Base-by-base conservation (phyloP, 2,329 filamentous ascomycete genomes). In the Fusarium verrucosum region DNA sequence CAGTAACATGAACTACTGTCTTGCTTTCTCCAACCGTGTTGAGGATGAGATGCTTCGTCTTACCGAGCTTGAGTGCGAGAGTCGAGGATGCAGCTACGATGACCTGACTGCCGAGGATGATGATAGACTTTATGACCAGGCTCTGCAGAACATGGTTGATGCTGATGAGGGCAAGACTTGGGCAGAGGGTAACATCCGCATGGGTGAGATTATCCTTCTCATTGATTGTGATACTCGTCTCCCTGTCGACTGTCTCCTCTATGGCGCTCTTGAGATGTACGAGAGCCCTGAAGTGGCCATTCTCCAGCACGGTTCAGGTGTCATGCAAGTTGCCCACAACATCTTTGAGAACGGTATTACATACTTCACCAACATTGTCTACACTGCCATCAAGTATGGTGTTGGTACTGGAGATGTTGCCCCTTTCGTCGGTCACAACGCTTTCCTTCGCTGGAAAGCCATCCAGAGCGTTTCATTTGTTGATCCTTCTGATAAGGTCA, bases 301-400 rank as follows among this genome's bases (percentile, higher is more conserved):
- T 68, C 81, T 92, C 55, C 89, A 92, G 73, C 90, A 89, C 76
- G 84, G 85, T 0, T 91, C 89, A 7, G 89, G 89, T 23, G 89
- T 93, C 58, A 92, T 93, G 89, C 88, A 92, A 66, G 88, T 93
- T 10, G 85, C 87, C 2, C 80, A 86, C 69, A 88, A 84, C 50
- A 91, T 87, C 76, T 93, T 93, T 68, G 91, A 94, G 76, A 89
- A 89, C 47, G 77, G 78, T 16, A 90, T 92, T 70, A 91, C 89
- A 2, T 93, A 90, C 79, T 92, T 93, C 78, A 93, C 90, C 37
- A 88, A 92, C 71, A 83, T 93, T 47, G 87, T 93, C 68, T 94
- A 92, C 78, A 88, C 86, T 0, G 85, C 88, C 30, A 92, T 92
- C 70, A 82, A 84, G 23, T 92, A 88, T 70, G 85, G 87, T 19